Percentiles rank a stretch among this genome's conserved stretches.
Evolutionary conservation across 1,139 yeast species (phyloP).

Genomic region (Meyerozyma smithsonii): DNA sequence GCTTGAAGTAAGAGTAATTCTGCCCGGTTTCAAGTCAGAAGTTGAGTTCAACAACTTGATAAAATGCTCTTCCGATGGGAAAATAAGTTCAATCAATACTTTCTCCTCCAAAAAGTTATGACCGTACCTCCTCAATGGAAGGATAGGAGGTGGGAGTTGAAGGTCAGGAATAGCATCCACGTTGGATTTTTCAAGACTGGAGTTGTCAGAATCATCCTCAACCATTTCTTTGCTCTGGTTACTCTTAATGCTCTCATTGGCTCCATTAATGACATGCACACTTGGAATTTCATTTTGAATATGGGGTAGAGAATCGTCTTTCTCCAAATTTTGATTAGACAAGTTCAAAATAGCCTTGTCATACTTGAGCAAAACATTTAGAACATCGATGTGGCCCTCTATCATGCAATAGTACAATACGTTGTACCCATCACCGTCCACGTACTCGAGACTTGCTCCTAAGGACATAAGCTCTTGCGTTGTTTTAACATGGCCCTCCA

Average conservation of each 20-base stretch:
- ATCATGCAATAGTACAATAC: constrained; percentile 89
- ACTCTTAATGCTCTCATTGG: constrained; percentile 3
- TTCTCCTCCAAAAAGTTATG: constrained; percentile 91
- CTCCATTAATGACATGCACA: constrained; percentile 1
- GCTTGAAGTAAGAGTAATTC: constrained; percentile 71
- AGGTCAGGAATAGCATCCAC: constrained; percentile 84
- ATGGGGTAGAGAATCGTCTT: background rate
- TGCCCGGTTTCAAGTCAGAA: constrained; percentile 45
- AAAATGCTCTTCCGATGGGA: constrained; percentile 52
- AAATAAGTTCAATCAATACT: constrained; percentile 71
- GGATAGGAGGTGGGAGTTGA: constrained; percentile 90
- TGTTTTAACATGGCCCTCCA: constrained; percentile 74
- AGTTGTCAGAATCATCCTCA: constrained; percentile 39
- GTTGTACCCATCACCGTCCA: constrained; percentile 81
- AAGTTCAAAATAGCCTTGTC: constrained; percentile 15
- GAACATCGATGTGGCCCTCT: constrained; percentile 82
- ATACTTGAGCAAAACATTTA: constrained; percentile 55
- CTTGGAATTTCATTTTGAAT: background rate
- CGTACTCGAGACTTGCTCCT: constrained; percentile 66
- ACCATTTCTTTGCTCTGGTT: constrained; percentile 10
- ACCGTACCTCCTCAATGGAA: constrained; percentile 89
- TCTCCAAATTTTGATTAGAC: background rate
- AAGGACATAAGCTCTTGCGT: constrained; percentile 65
- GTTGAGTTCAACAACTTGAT: constrained; percentile 48
- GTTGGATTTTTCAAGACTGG: constrained; percentile 23